Conservation (phyloP, 2,329 filamentous ascomycete species). For the Apiospora rasikravindrae region DNA sequence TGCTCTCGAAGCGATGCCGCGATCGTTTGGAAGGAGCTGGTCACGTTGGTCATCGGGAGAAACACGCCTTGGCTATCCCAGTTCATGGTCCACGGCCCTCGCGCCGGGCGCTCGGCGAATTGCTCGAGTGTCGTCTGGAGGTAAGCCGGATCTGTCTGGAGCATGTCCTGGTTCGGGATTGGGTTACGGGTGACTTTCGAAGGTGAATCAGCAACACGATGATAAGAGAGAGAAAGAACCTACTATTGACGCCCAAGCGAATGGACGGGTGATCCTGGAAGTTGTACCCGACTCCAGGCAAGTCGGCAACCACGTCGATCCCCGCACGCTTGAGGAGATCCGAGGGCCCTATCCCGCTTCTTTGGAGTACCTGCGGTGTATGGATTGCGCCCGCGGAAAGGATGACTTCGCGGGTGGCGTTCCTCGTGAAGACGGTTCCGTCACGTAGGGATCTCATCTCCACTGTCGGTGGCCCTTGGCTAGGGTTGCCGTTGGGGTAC, state of each 20-base stretch:
- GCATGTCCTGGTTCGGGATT: conserved; percentile 5
- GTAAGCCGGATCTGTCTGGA: conserved; percentile 38
- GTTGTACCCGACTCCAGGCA: conserved; percentile 54
- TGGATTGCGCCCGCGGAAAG: conserved; percentile 53
- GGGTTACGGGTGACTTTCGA: background rate
- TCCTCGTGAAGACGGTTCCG: background rate
- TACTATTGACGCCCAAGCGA: background rate
- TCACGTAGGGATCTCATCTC: background rate
- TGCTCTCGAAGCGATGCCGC: background rate
- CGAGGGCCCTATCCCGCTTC: conserved; percentile 51
- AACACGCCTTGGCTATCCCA: conserved; percentile 40
- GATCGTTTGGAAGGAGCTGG: background rate
- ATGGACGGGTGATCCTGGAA: conserved; percentile 30
- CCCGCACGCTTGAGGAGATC: conserved; percentile 44
- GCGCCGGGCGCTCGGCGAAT: conserved; percentile 38
- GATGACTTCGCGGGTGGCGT: conserved; percentile 46
- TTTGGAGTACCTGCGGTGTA: conserved; percentile 53
- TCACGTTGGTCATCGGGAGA: conserved; percentile 23
- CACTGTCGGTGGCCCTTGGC: background rate
- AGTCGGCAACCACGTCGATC: conserved; percentile 48
- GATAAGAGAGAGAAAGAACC: background rate
- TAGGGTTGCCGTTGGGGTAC: conserved; percentile 21
- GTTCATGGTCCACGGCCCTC: conserved; percentile 44
- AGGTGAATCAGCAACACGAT: background rate
- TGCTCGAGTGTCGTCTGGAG: conserved; percentile 38